Conservation (phyloP, 352 stramenopile genomes). For the Phytopythium cucurbitacearum region DNA sequence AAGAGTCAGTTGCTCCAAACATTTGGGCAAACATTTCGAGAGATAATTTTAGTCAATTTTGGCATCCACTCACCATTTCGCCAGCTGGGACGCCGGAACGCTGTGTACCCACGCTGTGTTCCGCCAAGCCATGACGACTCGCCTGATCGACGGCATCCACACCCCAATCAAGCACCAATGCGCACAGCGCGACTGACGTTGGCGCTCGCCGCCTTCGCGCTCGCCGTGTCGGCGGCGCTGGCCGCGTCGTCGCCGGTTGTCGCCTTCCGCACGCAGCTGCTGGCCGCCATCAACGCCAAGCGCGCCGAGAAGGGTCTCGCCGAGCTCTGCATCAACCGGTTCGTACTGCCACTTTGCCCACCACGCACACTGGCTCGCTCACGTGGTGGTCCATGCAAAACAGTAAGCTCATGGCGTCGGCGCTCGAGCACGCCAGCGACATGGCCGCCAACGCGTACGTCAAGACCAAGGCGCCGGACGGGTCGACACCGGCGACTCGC, state of each 20-base stretch:
- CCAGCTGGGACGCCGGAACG: too few relatives aligned
- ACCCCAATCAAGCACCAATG: neutral
- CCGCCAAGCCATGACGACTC: too few relatives aligned
- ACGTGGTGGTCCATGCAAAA: neutral
- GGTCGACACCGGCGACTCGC: constrained; percentile 24
- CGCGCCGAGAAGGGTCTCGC: constrained; percentile 27
- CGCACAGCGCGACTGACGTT: neutral
- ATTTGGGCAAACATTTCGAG: too few relatives aligned
- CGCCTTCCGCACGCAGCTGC: constrained; percentile 39
- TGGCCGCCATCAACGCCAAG: constrained; percentile 29
- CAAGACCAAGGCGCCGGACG: constrained; percentile 29
- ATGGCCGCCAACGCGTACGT: constrained; percentile 31
- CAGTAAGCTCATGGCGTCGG: constrained; percentile 26
- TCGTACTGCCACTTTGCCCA: neutral
- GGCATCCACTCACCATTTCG: too few relatives aligned
- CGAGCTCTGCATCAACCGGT: constrained; percentile 36
- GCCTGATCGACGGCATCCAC: too few relatives aligned
- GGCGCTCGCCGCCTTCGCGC: constrained; percentile 10
- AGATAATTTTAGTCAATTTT: too few relatives aligned
- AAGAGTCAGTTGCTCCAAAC: too few relatives aligned
- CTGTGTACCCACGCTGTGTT: too few relatives aligned
- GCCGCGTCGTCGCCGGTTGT: constrained; percentile 21
- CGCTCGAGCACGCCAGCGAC: constrained; percentile 27
- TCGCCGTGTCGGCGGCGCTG: constrained; percentile 7
- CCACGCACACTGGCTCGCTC: neutral